Percentiles rank a stretch among this genome's conserved stretches.
These are phyloP conservation scores for Cairneyella variabilis DNA, from an alignment of 495 filamentous ascomycete genomes.

Conservation along the genomic window DNA sequence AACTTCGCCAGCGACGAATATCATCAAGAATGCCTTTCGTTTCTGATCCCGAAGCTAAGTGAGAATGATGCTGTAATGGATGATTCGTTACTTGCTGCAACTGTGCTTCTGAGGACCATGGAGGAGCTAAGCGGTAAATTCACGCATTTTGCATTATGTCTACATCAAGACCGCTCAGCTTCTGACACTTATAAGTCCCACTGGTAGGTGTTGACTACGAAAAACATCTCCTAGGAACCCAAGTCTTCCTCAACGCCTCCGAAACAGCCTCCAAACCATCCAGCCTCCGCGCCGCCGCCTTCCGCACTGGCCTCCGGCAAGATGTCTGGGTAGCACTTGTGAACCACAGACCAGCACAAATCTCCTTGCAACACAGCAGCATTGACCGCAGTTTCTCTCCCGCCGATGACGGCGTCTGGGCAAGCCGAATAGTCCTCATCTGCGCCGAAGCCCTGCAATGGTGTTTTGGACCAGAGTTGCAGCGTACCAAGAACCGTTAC, in stretches of 20 bases:
- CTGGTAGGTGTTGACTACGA: background rate
- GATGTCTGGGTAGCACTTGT: conserved; percentile 33
- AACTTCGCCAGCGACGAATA: conserved; percentile 21
- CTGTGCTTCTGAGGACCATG: background rate
- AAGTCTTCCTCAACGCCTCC: background rate
- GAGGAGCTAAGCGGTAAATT: conserved; percentile 7
- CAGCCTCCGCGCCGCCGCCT: conserved; percentile 31
- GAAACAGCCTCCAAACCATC: background rate
- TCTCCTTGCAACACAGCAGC: no score
- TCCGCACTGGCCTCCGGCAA: conserved; percentile 33
- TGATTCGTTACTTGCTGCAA: conserved; percentile 3
- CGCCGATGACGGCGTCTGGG: no score
- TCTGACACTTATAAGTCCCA: background rate
- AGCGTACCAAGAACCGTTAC: no score
- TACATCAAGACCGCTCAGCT: background rate
- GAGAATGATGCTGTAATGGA: background rate
- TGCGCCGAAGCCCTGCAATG: no score
- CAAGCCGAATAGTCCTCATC: no score
- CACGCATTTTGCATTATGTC: no score
- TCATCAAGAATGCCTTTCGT: conserved; percentile 19
- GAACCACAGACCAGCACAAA: conserved; percentile 24
- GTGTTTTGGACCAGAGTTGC: no score
- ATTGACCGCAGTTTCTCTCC: no score
- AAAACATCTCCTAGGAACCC: conserved; percentile 15
- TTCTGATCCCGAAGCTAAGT: conserved; percentile 16